Evolutionary conservation across 257 asterid genomes (phyloP).

Genomic region (Plantago major): DNA sequence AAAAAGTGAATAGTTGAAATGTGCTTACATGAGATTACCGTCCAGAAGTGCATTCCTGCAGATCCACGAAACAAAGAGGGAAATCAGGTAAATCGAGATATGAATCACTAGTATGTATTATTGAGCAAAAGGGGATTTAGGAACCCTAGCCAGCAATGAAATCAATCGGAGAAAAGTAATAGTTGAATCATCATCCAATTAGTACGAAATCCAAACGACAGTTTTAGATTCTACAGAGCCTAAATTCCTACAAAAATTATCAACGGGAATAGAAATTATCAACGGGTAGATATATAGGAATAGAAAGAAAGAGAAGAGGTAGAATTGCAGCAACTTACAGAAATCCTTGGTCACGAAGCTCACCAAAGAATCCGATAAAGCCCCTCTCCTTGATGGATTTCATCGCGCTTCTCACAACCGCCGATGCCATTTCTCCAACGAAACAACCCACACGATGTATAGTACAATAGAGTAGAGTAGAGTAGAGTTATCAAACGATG

Average conservation of each 20-base stretch:
- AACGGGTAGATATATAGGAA: not conserved
- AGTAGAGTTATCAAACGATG: too few relatives aligned
- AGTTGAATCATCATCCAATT: not conserved
- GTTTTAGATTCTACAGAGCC: too few relatives aligned
- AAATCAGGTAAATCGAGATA: too few relatives aligned
- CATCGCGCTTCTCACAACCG: constrained; percentile 26
- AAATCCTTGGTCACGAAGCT: constrained; percentile 76
- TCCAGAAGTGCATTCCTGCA: constrained; percentile 72
- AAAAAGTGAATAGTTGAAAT: constrained; percentile 8
- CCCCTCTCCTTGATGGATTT: constrained; percentile 68
- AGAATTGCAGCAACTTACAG: constrained; percentile 33
- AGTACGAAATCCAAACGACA: too few relatives aligned
- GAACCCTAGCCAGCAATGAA: not conserved
- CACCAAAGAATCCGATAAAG: constrained; percentile 56
- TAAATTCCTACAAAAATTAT: not conserved
- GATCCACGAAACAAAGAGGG: not conserved
- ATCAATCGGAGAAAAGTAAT: too few relatives aligned
- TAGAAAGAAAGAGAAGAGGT: too few relatives aligned
- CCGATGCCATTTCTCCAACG: constrained; percentile 53
- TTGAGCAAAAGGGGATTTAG: too few relatives aligned
- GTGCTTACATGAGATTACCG: constrained; percentile 90
- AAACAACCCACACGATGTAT: too few relatives aligned
- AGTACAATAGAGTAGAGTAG: too few relatives aligned
- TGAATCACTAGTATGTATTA: too few relatives aligned
- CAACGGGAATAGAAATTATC: not conserved